These are phyloP conservation scores for Penicillium rolfsii DNA, from an alignment of 2,329 filamentous ascomycete species.

Conservation along the genomic window DNA sequence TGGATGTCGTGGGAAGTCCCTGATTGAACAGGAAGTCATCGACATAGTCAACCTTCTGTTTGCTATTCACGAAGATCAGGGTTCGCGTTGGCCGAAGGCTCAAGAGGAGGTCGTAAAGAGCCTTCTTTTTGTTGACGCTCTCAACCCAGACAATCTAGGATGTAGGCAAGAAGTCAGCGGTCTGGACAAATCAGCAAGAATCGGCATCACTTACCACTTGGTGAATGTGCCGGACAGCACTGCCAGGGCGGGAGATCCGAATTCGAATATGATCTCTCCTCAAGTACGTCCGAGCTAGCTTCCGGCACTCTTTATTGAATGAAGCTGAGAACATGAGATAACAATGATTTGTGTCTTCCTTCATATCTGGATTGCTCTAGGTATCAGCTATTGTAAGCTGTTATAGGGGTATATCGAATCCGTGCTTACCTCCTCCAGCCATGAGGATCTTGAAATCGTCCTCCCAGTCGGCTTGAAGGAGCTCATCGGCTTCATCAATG, in stretches of 20 bases:
- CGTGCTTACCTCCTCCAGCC: conserved; percentile 71
- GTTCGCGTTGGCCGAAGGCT: conserved; percentile 74
- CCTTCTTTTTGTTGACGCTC: conserved; percentile 67
- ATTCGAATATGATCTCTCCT: conserved; percentile 75
- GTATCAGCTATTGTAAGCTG: background rate
- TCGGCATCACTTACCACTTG: conserved; percentile 59
- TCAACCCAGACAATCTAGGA: conserved; percentile 68
- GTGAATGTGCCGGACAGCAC: conserved; percentile 77
- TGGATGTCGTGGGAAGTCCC: conserved; percentile 79
- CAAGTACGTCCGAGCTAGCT: conserved; percentile 76
- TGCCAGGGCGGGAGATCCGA: conserved; percentile 83
- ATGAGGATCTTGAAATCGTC: conserved; percentile 76
- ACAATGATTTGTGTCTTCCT: conserved; percentile 70
- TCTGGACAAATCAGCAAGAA: background rate
- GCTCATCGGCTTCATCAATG: conserved; percentile 94
- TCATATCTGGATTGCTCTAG: conserved; percentile 59
- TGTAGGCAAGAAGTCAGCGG: background rate
- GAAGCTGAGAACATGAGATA: conserved; percentile 93
- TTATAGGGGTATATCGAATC: no score
- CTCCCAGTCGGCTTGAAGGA: conserved; percentile 79
- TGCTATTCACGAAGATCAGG: conserved; percentile 87
- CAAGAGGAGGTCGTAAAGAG: conserved; percentile 72
- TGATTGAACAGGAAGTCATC: conserved; percentile 87
- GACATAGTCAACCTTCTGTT: conserved; percentile 74
- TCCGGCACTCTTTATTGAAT: conserved; percentile 78